phyloP scores from a whole-genome alignment of 139 green algal species.

The Tetradesmus lagerheimii region DNA sequence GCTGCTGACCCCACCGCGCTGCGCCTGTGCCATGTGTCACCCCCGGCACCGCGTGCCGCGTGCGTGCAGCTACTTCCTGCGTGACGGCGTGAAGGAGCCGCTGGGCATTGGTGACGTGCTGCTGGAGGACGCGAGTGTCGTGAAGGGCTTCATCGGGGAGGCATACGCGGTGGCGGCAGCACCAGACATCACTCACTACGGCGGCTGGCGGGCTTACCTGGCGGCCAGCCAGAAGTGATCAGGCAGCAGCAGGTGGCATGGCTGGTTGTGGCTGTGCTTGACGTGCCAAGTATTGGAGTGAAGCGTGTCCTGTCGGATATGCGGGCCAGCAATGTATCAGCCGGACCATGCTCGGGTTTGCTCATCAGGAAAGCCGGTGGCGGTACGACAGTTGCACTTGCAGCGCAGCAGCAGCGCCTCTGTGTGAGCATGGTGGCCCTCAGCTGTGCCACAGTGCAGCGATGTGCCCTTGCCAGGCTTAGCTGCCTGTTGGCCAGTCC shows the following conservation, averaged over 20 bases:
- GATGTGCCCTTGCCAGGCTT: no score
- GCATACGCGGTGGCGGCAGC: conserved; percentile 51
- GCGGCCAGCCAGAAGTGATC: conserved; percentile 16
- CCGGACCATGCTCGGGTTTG: no score
- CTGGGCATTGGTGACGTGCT: conserved; percentile 77
- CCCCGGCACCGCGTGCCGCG: not conserved
- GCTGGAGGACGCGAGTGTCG: conserved; percentile 69
- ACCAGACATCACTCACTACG: conserved; percentile 52
- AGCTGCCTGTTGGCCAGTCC: no score
- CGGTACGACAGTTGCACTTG: no score
- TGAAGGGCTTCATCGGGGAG: conserved; percentile 83
- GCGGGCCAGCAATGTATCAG: no score
- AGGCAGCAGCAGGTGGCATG: not conserved
- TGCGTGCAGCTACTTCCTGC: conserved; percentile 54
- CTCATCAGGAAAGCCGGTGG: no score
- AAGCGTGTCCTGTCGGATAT: no score
- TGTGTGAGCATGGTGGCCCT: no score
- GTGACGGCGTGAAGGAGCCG: conserved; percentile 67
- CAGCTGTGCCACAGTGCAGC: no score
- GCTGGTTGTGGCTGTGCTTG: not conserved
- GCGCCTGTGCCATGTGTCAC: not conserved
- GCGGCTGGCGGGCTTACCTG: conserved; percentile 58
- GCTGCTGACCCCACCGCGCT: not conserved
- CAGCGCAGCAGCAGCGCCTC: no score
- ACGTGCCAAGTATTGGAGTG: no score